These are phyloP conservation scores for Colletotrichum abscissum DNA, from an alignment of 2,329 filamentous ascomycete genomes.

Conservation along the genomic window DNA sequence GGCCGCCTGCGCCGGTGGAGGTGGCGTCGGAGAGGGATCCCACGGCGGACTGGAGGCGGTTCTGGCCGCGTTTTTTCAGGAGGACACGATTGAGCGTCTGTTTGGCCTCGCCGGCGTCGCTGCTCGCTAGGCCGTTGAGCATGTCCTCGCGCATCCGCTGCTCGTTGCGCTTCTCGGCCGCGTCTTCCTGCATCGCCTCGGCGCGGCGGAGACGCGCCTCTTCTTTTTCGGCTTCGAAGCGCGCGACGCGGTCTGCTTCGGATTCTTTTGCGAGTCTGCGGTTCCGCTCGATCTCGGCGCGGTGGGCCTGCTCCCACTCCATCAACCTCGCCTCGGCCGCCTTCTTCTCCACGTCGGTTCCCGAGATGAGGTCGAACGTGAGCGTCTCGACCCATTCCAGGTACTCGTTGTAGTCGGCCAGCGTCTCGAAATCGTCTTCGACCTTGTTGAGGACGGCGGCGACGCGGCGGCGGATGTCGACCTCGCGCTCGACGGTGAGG, in stretches of 20 bases:
- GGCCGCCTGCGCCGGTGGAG: conserved; percentile 42
- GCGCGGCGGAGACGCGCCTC: conserved; percentile 71
- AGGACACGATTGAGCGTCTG: conserved; percentile 70
- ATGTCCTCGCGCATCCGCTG: conserved; percentile 75
- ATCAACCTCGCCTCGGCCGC: conserved; percentile 57
- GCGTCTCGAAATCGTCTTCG: conserved; percentile 90
- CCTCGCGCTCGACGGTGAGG: conserved; percentile 88
- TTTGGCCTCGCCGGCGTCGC: conserved; percentile 69
- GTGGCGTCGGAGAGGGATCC: conserved; percentile 47
- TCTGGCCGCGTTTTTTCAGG: conserved; percentile 78
- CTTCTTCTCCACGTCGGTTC: conserved; percentile 71
- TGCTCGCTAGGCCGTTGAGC: conserved; percentile 75
- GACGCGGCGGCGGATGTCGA: conserved; percentile 88
- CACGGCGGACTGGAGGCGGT: conserved; percentile 45
- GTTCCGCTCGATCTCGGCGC: conserved; percentile 74
- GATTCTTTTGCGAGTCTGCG: conserved; percentile 64
- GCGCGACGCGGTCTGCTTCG: conserved; percentile 62
- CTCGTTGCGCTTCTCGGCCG: conserved; percentile 74
- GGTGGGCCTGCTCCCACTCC: conserved; percentile 80
- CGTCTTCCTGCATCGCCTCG: conserved; percentile 74
- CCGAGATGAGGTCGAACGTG: conserved; percentile 86
- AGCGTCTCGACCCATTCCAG: conserved; percentile 92
- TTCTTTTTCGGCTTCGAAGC: conserved; percentile 75
- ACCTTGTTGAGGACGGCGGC: conserved; percentile 85
- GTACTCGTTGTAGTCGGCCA: conserved; percentile 91